A percentile compares a stretch with the other conserved stretches of the same genome.
phyloP scores from a whole-genome alignment of 73 alveolate species.

The Paramecium caudatum region DNA sequence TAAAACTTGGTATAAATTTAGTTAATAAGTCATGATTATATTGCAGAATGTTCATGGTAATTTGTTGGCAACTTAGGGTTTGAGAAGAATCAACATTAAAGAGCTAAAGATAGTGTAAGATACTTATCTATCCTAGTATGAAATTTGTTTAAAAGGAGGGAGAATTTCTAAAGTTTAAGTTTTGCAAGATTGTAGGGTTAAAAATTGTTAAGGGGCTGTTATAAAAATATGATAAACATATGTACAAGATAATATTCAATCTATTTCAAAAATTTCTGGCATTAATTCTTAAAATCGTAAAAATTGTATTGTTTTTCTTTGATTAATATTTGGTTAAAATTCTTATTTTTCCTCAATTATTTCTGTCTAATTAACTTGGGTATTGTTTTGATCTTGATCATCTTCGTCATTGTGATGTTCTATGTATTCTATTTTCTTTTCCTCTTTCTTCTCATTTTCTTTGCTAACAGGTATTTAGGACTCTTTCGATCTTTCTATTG shows the following conservation, averaged over 20 bases:
- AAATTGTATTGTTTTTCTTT: slow-evolving; percentile 16
- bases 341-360: neutral
- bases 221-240: slow-evolving; percentile 23
- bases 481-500: neutral
- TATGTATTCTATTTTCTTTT: slow-evolving; percentile 25
- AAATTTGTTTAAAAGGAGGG: slow-evolving; percentile 24
- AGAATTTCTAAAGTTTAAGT: slow-evolving; percentile 28
- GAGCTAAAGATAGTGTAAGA: slow-evolving; percentile 36
- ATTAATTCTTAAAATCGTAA: neutral
- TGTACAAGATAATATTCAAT: too few relatives aligned
- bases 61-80: slow-evolving; percentile 44
- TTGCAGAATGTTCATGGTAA: slow-evolving; percentile 54
- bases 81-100: slow-evolving; percentile 15
- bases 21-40: slow-evolving; percentile 35
- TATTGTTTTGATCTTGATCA: neutral
- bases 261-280: slow-evolving; percentile 36
- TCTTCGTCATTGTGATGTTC: slow-evolving; percentile 52
- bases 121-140: neutral
- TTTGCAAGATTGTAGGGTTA: slow-evolving; percentile 1
- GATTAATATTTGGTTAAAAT: neutral
- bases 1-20: slow-evolving; percentile 9
- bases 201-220: slow-evolving; percentile 34
- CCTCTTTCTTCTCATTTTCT: too few relatives aligned
- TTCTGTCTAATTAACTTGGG: too few relatives aligned
- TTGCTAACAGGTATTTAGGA: too few relatives aligned